Percentiles rank a stretch among this genome's conserved stretches.
Conservation (phyloP, 257 asterid species). For the Lithospermum erythrorhizon region DNA sequence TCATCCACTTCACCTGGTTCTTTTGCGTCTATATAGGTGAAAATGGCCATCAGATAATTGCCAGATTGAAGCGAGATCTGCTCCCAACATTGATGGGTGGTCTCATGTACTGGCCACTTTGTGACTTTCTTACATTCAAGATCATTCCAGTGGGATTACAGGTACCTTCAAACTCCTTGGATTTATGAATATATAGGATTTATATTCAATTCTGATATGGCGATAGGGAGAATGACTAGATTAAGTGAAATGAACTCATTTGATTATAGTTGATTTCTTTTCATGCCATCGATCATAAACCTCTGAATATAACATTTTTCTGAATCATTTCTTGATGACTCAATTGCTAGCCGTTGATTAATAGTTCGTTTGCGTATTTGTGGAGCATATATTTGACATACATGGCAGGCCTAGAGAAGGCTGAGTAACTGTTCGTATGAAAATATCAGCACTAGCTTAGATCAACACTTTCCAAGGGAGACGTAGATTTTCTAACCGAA, state of each 20-base stretch:
- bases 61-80: conserved; percentile 71
- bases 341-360: conserved; percentile 58
- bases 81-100: conserved; percentile 69
- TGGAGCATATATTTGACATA: conserved; percentile 89
- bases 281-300: background rate
- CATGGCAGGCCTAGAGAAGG: conserved; percentile 74
- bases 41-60: conserved; percentile 43
- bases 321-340: conserved; percentile 7
- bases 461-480: background rate
- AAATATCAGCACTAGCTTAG: background rate
- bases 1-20: conserved; percentile 4
- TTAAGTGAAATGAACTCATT: background rate
- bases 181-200: background rate
- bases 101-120: conserved; percentile 73
- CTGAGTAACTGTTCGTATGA: background rate
- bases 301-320: background rate
- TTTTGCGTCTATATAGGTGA: conserved; percentile 41
- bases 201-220: too few species aligned
- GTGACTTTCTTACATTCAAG: conserved; percentile 80
- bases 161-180: conserved; percentile 20
- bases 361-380: conserved; percentile 64
- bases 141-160: conserved; percentile 72
- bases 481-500: background rate
- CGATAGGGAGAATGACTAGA: background rate
- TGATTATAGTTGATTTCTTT: background rate